Conservation (phyloP, 2,329 filamentous ascomycete species). For the Fusarium bactridioides region DNA sequence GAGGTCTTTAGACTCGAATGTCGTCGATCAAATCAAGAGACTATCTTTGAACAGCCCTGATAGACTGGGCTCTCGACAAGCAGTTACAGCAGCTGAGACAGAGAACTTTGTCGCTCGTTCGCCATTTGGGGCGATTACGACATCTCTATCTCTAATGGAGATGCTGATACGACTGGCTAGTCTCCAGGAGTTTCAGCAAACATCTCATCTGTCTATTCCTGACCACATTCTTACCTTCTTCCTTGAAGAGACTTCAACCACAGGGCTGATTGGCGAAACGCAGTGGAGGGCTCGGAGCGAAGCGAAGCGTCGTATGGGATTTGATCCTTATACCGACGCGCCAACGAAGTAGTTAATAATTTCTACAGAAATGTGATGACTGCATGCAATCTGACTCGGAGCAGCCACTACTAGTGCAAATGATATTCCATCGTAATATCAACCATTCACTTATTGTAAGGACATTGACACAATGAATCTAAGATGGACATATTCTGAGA, state of each 20-base stretch:
- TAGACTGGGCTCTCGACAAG: neutral
- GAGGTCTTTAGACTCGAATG: conserved; percentile 47
- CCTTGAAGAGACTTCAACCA: conserved; percentile 68
- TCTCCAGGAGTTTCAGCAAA: conserved; percentile 91
- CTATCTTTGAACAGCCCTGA: conserved; percentile 46
- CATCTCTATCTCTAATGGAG: conserved; percentile 79
- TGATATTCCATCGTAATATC: neutral
- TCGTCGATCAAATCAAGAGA: conserved; percentile 53
- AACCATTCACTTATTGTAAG: neutral
- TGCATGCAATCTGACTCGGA: neutral
- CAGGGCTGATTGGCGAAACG: conserved; percentile 57
- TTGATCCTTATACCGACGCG: conserved; percentile 63
- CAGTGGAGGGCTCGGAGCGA: conserved; percentile 55
- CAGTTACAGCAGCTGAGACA: conserved; percentile 26
- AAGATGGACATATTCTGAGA: neutral
- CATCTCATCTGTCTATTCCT: conserved; percentile 85
- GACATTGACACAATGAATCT: neutral
- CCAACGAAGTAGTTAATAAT: conserved; percentile 38
- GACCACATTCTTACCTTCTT: conserved; percentile 93
- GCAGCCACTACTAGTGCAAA: neutral
- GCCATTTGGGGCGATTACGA: conserved; percentile 61
- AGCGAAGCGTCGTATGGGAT: conserved; percentile 60
- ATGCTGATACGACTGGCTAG: conserved; percentile 86
- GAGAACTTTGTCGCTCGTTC: conserved; percentile 50
- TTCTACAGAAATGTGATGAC: neutral